Conservation (phyloP, 495 filamentous ascomycete genomes). For the Aspergillus conjunctus region DNA sequence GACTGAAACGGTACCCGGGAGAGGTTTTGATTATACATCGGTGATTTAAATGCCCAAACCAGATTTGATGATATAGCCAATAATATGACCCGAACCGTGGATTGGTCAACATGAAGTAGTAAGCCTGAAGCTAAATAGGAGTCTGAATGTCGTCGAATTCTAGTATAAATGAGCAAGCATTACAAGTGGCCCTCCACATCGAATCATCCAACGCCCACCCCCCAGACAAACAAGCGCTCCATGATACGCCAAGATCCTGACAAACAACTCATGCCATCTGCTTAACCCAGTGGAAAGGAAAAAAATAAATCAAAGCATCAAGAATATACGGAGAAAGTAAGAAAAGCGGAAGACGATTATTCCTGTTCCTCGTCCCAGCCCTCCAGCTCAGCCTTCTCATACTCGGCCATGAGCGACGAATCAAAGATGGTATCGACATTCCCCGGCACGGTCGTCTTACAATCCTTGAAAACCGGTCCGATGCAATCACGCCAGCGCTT, state of each 20-base stretch:
- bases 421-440: slow-evolving; percentile 68
- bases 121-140: background rate
- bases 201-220: slow-evolving; percentile 8
- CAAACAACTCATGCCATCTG: background rate
- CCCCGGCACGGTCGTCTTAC: slow-evolving; percentile 59
- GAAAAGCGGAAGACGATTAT: slow-evolving; percentile 24
- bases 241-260: slow-evolving; percentile 18
- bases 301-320: slow-evolving; percentile 12
- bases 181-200: background rate
- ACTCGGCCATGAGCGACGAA: slow-evolving; percentile 52
- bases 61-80: background rate
- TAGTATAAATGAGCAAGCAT: background rate
- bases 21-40: slow-evolving; percentile 60
- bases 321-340: slow-evolving; percentile 9
- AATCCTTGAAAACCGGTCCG: slow-evolving; percentile 81
- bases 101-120: slow-evolving; percentile 15
- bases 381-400: slow-evolving; percentile 71
- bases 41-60: slow-evolving; percentile 31
- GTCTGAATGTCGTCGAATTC: background rate
- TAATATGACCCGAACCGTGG: background rate
- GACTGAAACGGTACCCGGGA: slow-evolving; percentile 51
- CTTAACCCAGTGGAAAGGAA: slow-evolving; percentile 7
- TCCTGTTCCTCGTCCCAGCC: slow-evolving; percentile 74
- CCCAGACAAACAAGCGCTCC: slow-evolving; percentile 7
- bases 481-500: slow-evolving; percentile 86